Conservation (phyloP, 768 basidiomycete species). For the Heimioporus sp. region DNA sequence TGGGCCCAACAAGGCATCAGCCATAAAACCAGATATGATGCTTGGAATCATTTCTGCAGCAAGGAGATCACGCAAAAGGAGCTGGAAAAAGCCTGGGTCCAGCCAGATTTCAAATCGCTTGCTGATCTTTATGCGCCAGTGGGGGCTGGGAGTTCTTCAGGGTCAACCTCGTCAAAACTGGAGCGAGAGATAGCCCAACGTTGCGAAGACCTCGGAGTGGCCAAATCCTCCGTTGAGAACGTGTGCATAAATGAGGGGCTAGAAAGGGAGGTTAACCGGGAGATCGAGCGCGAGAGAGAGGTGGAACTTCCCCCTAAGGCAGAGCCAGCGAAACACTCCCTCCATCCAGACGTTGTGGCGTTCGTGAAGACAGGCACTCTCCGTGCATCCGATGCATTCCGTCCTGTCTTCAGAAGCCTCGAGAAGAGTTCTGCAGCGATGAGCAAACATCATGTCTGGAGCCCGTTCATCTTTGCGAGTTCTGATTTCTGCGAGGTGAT, state of each 20-base stretch:
- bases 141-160: background rate
- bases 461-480: background rate
- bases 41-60: slow-evolving; percentile 12
- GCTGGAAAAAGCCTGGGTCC: slow-evolving; percentile 31
- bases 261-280: slow-evolving; percentile 25
- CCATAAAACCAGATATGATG: slow-evolving; percentile 1
- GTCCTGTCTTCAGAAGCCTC: background rate
- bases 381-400: background rate
- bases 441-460: background rate
- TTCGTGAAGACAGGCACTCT: background rate
- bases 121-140: slow-evolving; percentile 31
- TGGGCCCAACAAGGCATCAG: slow-evolving; percentile 39
- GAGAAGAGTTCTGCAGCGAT: background rate
- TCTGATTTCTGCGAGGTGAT: slow-evolving; percentile 1
- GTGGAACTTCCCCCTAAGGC: background rate
- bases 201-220: slow-evolving; percentile 10
- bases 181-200: slow-evolving; percentile 2
- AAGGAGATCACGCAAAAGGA: background rate
- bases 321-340: background rate
- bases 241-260: slow-evolving; percentile 40
- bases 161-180: background rate
- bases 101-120: slow-evolving; percentile 36
- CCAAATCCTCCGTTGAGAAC: background rate
- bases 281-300: background rate
- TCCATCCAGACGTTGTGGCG: slow-evolving; percentile 1